phyloP scores from a whole-genome alignment of 2,329 filamentous ascomycete species.

The Trichothecium roseum region DNA sequence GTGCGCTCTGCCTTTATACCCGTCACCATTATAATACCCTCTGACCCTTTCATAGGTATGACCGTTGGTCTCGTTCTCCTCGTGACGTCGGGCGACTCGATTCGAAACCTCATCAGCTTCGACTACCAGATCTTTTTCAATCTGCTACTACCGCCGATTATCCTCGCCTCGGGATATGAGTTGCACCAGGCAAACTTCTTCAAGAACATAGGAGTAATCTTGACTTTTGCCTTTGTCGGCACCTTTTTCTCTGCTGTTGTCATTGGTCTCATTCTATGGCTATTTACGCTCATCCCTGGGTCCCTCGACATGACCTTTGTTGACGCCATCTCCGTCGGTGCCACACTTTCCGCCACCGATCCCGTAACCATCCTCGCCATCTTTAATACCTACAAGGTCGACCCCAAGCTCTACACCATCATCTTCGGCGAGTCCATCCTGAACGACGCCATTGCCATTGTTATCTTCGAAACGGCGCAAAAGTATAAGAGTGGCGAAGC shows the following conservation, averaged over 20 bases:
- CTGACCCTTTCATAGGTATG: conserved; percentile 56
- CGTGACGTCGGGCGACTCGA: conserved; percentile 68
- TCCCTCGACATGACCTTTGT: conserved; percentile 82
- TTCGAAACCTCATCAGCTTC: conserved; percentile 88
- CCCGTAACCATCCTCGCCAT: conserved; percentile 97
- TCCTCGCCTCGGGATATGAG: conserved; percentile 93
- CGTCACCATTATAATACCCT: neutral
- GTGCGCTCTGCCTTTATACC: conserved; percentile 28
- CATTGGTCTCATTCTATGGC: conserved; percentile 75
- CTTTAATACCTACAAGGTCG: conserved; percentile 98
- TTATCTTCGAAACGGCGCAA: conserved; percentile 95
- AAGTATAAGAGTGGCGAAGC: conserved; percentile 71
- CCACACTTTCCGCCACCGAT: conserved; percentile 91
- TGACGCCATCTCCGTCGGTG: conserved; percentile 92
- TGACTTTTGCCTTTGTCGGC: conserved; percentile 94
- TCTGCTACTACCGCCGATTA: conserved; percentile 93
- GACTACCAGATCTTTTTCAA: conserved; percentile 99
- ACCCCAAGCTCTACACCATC: conserved; percentile 95
- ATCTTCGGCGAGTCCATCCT: conserved; percentile 98
- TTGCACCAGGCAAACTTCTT: conserved; percentile 99
- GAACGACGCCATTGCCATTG: conserved; percentile 96
- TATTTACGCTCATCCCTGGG: conserved; percentile 81
- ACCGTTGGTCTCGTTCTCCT: conserved; percentile 83
- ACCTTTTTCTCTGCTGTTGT: conserved; percentile 97
- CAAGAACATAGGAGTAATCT: conserved; percentile 90